phyloP scores from a whole-genome alignment of 805 yeast genomes.

The Jamesozyma jinghongensis region DNA sequence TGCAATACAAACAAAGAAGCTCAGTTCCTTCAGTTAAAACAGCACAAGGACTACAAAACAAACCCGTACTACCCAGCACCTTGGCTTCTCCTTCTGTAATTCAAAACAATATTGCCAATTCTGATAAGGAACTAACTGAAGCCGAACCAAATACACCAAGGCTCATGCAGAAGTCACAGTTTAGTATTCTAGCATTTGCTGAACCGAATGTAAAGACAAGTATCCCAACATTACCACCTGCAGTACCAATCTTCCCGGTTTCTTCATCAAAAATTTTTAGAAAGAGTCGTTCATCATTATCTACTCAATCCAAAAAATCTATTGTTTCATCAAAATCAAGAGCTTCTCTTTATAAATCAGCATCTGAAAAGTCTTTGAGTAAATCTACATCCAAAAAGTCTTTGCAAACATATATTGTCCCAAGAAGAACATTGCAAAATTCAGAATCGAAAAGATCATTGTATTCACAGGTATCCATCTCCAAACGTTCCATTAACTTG shows the following conservation, averaged over 20 bases:
- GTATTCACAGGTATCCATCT: constrained; percentile 28
- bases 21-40: constrained; percentile 5
- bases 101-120: neutral
- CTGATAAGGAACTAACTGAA: neutral
- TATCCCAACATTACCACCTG: constrained; percentile 12
- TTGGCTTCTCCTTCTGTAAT: neutral
- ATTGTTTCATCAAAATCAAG: constrained; percentile 9
- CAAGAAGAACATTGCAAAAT: constrained; percentile 19
- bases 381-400: constrained; percentile 14
- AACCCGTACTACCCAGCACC: neutral
- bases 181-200: constrained; percentile 15
- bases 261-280: constrained; percentile 24
- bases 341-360: constrained; percentile 4
- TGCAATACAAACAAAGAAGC: constrained; percentile 71
- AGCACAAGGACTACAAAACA: neutral
- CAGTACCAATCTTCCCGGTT: constrained; percentile 19
- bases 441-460: constrained; percentile 28
- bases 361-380: constrained; percentile 6
- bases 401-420: constrained; percentile 1
- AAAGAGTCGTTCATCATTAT: constrained; percentile 15
- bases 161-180: constrained; percentile 25
- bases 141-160: constrained; percentile 20
- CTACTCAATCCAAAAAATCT: constrained; percentile 14
- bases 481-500: constrained; percentile 29
- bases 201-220: neutral